Conservation (phyloP, 768 basidiomycete genomes). For the Termitomyces titanicus region DNA sequence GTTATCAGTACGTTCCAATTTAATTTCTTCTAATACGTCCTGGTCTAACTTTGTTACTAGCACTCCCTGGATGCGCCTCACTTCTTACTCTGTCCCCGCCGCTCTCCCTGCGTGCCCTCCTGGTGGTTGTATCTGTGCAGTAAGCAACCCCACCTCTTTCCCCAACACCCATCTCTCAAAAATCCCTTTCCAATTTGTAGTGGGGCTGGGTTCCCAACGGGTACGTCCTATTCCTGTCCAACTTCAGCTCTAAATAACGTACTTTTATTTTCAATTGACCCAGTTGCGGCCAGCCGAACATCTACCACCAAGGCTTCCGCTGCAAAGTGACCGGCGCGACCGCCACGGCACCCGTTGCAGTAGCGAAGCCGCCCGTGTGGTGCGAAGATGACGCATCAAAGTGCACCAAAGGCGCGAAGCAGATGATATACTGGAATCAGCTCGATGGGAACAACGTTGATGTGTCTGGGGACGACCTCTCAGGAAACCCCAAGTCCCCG, state of each 20-base stretch:
- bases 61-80: constrained; percentile 50
- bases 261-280: too few relatives aligned
- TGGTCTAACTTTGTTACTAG: constrained; percentile 20
- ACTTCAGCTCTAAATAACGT: neutral
- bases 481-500: constrained; percentile 39
- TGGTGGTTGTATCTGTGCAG: constrained; percentile 50
- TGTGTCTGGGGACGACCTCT: constrained; percentile 36
- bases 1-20: constrained; percentile 42
- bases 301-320: constrained; percentile 43
- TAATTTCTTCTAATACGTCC: neutral
- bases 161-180: neutral
- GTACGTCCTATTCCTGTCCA: constrained; percentile 16
- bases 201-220: constrained; percentile 54
- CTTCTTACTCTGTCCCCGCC: constrained; percentile 44
- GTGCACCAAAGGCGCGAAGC: constrained; percentile 48
- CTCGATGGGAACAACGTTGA: constrained; percentile 43
- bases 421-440: constrained; percentile 57
- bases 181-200: constrained; percentile 20
- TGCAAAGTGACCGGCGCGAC: constrained; percentile 47
- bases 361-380: constrained; percentile 45
- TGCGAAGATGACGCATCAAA: constrained; percentile 41
- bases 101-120: constrained; percentile 46
- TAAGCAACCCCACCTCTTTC: constrained; percentile 22
- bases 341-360: constrained; percentile 34
- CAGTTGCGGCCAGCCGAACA: constrained; percentile 53